phyloP scores from a whole-genome alignment of 2,329 filamentous ascomycete species.

The Pseudogymnoascus sp. region DNA sequence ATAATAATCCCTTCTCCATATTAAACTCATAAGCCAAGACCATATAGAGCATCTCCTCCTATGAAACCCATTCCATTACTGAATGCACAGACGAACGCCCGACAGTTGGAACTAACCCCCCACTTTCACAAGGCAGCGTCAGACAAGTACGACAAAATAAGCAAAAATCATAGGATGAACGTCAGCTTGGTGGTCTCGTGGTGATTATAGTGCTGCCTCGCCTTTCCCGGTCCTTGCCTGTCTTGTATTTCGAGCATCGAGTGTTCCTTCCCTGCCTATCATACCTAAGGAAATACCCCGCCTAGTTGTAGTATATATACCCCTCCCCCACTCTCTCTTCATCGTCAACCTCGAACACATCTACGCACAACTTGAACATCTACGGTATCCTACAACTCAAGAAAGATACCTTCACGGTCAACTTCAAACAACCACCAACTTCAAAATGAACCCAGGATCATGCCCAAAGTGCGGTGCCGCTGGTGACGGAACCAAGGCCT shows the following conservation, averaged over 20 bases:
- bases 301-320: background rate
- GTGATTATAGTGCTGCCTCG: conserved; percentile 3
- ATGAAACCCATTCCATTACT: conserved; percentile 3
- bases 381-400: background rate
- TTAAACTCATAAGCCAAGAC: background rate
- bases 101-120: background rate
- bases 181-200: conserved; percentile 2
- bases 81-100: background rate
- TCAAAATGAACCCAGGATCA: conserved; percentile 6
- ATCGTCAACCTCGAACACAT: background rate
- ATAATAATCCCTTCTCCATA: background rate
- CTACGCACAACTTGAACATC: background rate
- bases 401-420: background rate
- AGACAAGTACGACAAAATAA: conserved; percentile 6
- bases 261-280: conserved; percentile 7
- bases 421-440: background rate
- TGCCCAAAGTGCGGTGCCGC: conserved; percentile 9
- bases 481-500: conserved; percentile 4
- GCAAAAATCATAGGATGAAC: conserved; percentile 6
- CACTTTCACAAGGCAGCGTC: conserved; percentile 6
- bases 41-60: background rate
- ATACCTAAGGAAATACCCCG: conserved; percentile 6
- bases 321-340: conserved; percentile 1
- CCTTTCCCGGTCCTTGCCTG: background rate
- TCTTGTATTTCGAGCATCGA: conserved; percentile 3